Evolutionary conservation across 495 filamentous ascomycete species (phyloP).

Genomic region (Immersiella caudata): DNA sequence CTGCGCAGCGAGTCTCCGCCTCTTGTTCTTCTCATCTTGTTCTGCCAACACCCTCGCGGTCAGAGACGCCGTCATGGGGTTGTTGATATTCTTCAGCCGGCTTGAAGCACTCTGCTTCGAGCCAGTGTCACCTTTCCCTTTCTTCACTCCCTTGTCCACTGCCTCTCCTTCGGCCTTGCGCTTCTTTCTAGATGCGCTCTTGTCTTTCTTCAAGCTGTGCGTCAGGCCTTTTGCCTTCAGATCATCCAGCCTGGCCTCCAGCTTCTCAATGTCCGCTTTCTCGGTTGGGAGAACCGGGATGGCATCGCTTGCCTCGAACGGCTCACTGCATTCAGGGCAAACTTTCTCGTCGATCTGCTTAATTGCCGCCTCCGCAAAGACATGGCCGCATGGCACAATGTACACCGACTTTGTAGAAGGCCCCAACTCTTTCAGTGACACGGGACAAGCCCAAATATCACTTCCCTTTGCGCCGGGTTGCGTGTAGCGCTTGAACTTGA

Average conservation of each 20-base stretch:
- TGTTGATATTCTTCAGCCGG: constrained; percentile 69
- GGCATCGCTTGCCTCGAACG: constrained; percentile 74
- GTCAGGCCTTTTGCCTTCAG: constrained; percentile 73
- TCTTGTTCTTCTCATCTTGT: constrained; percentile 78
- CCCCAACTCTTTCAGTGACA: constrained; percentile 85
- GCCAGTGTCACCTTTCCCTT: constrained; percentile 25
- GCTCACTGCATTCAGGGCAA: constrained; percentile 70
- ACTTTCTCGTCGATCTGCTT: constrained; percentile 65
- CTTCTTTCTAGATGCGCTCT: constrained; percentile 67
- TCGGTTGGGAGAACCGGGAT: constrained; percentile 79
- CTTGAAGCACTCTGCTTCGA: constrained; percentile 33
- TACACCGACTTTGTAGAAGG: constrained; percentile 81
- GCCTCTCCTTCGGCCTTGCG: constrained; percentile 50
- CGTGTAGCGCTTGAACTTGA: constrained; percentile 69
- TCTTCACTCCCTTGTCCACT: constrained; percentile 37
- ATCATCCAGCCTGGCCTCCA: constrained; percentile 64
- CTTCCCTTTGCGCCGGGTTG: constrained; percentile 50
- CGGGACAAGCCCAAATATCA: constrained; percentile 75
- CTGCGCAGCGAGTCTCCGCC: constrained; percentile 62
- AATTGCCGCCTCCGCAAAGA: constrained; percentile 82
- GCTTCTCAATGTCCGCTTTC: constrained; percentile 67
- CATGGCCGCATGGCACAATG: constrained; percentile 93
- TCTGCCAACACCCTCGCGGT: constrained; percentile 85
- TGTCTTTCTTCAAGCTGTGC: constrained; percentile 91
- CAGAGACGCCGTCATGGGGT: constrained; percentile 78